Evolutionary conservation across 2,329 filamentous ascomycete species (phyloP).

Genomic region (Aspergillus aculeatinus): DNA sequence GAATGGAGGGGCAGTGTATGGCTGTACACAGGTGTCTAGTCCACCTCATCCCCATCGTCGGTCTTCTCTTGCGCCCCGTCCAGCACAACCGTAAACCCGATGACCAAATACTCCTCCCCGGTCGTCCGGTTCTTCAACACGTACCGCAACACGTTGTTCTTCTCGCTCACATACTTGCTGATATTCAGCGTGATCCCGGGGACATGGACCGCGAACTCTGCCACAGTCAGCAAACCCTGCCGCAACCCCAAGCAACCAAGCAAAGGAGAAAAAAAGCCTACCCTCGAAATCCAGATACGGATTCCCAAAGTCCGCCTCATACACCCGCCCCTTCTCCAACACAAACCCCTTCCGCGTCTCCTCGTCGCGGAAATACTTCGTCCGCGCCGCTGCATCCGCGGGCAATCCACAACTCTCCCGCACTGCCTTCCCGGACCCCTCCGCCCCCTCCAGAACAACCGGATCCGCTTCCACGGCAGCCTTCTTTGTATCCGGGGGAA

Average conservation of each 20-base stretch:
- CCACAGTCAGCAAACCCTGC: not conserved
- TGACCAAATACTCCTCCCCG: constrained; percentile 72
- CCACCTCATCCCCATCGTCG: constrained; percentile 19
- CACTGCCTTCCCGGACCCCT: constrained; percentile 51
- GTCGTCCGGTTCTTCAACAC: constrained; percentile 80
- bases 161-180: constrained; percentile 52
- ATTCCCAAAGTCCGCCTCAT: constrained; percentile 79
- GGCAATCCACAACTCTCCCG: constrained; percentile 55
- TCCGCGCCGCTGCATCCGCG: constrained; percentile 52
- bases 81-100: constrained; percentile 73
- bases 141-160: constrained; percentile 85
- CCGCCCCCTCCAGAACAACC: constrained; percentile 66
- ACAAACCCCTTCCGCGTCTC: constrained; percentile 56
- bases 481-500: constrained; percentile 18
- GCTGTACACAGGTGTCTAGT: constrained; percentile 9
- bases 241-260: not conserved
- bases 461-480: constrained; percentile 44
- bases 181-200: constrained; percentile 39
- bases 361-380: constrained; percentile 61
- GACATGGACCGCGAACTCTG: constrained; percentile 41
- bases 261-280: constrained; percentile 27
- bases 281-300: constrained; percentile 85
- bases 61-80: constrained; percentile 15
- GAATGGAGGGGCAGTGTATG: no score
- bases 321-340: constrained; percentile 62